Conservation (phyloP, 192 early-diverging fungal genomes). For the Oehlia diaphana region DNA sequence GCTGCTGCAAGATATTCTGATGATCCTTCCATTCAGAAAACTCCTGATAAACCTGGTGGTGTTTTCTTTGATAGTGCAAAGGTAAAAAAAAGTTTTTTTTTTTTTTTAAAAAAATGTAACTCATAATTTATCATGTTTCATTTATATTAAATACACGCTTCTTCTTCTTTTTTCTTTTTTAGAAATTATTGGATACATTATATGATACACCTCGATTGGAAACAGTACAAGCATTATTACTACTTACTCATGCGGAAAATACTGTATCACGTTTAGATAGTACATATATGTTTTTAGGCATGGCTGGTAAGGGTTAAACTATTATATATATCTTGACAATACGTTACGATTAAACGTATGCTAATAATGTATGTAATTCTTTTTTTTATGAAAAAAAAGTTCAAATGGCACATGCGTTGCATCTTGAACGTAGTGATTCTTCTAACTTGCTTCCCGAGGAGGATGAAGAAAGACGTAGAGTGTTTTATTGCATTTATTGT, state of each 20-base stretch:
- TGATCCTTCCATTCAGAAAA: slow-evolving; percentile 30
- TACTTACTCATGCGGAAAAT: slow-evolving; percentile 6
- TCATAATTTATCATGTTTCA: not conserved
- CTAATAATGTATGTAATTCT: not conserved
- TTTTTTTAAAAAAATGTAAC: not conserved
- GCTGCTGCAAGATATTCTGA: slow-evolving; percentile 24
- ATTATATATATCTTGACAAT: not conserved
- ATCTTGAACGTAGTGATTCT: not conserved
- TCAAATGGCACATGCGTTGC: slow-evolving; percentile 21
- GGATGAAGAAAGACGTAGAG: slow-evolving; percentile 25
- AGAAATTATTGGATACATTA: slow-evolving; percentile 17
- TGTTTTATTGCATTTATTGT: slow-evolving; percentile 31
- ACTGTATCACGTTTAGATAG: slow-evolving; percentile 15
- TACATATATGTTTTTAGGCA: slow-evolving; percentile 22
- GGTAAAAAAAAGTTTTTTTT: not conserved
- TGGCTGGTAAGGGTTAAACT: slow-evolving; percentile 23
- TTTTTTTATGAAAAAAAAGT: slow-evolving; percentile 3
- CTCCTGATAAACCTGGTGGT: slow-evolving; percentile 19
- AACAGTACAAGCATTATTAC: slow-evolving; percentile 29
- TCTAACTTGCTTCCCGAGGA: not conserved
- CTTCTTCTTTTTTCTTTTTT: not conserved
- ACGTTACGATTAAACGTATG: not conserved
- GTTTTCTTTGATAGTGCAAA: slow-evolving; percentile 26
- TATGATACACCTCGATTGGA: slow-evolving; percentile 21
- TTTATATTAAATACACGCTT: not conserved